Conservation (phyloP, 2,329 filamentous ascomycete species). For the Colletotrichum navitas region DNA sequence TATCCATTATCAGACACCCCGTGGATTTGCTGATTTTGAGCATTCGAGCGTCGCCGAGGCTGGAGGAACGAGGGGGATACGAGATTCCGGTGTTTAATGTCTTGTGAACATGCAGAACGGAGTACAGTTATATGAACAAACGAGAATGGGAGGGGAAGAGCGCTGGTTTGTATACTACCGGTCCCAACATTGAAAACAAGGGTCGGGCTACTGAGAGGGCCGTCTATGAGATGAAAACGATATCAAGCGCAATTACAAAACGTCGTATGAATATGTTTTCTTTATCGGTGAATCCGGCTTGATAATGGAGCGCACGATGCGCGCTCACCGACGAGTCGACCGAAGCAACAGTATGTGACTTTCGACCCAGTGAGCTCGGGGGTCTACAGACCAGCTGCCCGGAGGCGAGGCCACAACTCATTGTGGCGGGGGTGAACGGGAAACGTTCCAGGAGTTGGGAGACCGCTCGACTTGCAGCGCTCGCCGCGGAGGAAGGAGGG, state of each 20-base stretch:
- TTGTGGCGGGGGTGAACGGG: not conserved
- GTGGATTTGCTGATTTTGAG: not conserved
- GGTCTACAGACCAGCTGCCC: not conserved
- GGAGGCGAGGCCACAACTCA: not conserved
- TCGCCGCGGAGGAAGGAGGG: too few species aligned
- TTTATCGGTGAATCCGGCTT: not conserved
- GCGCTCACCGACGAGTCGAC: not conserved
- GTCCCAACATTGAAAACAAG: constrained; percentile 5
- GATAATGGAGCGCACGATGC: not conserved
- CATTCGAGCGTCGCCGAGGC: constrained; percentile 10
- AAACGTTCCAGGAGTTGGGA: not conserved
- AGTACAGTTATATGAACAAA: not conserved
- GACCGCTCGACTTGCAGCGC: too few species aligned
- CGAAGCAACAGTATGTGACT: not conserved
- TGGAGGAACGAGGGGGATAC: not conserved
- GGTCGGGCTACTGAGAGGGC: constrained; percentile 3
- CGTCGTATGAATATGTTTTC: not conserved
- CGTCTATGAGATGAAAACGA: constrained; percentile 27
- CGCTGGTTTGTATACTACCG: not conserved
- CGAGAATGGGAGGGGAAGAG: not conserved
- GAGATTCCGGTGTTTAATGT: constrained; percentile 31
- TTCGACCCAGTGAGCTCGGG: not conserved
- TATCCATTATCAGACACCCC: not conserved
- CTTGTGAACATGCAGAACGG: constrained; percentile 5
- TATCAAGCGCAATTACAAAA: constrained; percentile 19